Evolutionary conservation across 257 asterid genomes (phyloP).

Genomic region (Buddleja alternifolia): DNA sequence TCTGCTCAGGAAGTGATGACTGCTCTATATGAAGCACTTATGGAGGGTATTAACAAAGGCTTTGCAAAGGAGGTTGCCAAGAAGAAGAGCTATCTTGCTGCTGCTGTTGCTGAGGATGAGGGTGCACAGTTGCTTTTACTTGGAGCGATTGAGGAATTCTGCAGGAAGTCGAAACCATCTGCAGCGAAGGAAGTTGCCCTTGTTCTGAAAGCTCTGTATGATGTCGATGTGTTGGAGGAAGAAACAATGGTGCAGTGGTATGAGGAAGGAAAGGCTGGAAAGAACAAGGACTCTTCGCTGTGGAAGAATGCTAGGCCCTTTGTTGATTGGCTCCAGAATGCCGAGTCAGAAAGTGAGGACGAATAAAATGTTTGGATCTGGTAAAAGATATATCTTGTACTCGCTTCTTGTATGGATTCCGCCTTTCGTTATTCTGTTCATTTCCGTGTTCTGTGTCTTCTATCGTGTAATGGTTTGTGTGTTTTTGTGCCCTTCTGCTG

Average conservation of each 20-base stretch:
- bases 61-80: slow-evolving; percentile 43
- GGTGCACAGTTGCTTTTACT: slow-evolving; percentile 41
- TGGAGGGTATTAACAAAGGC: slow-evolving; percentile 46
- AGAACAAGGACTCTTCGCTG: slow-evolving; percentile 34
- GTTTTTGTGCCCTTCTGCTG: too few relatives aligned
- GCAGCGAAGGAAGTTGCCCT: slow-evolving; percentile 47
- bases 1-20: slow-evolving; percentile 34
- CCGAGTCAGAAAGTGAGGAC: slow-evolving; percentile 49
- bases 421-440: too few relatives aligned
- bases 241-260: slow-evolving; percentile 48
- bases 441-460: too few relatives aligned
- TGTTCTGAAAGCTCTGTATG: slow-evolving; percentile 49
- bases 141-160: slow-evolving; percentile 41
- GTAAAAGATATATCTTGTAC: too few relatives aligned
- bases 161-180: slow-evolving; percentile 37
- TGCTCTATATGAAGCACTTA: slow-evolving; percentile 43
- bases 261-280: slow-evolving; percentile 38
- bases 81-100: slow-evolving; percentile 40
- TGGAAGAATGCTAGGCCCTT: slow-evolving; percentile 53
- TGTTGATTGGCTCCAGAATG: slow-evolving; percentile 49
- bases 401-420: too few relatives aligned
- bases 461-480: too few relatives aligned
- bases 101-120: slow-evolving; percentile 36
- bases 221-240: slow-evolving; percentile 43
- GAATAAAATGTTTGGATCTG: slow-evolving; percentile 23